A percentile compares a stretch with the other conserved stretches of the same genome.
Evolutionary conservation across 1,284 basidiomycete species (phyloP).

Genomic region (Fomitiporia mediterranea): DNA sequence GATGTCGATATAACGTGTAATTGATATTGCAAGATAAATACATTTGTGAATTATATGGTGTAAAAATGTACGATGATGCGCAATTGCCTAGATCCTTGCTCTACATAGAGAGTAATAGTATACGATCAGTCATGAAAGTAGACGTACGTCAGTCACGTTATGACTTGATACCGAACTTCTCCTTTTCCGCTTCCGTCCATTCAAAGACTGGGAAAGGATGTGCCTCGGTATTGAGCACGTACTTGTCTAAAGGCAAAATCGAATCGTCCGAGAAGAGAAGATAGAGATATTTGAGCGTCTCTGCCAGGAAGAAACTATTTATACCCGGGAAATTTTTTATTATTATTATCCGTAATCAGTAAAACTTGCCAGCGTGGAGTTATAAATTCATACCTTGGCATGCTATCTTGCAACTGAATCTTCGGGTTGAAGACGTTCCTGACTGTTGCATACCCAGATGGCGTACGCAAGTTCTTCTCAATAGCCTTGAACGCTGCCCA

Average conservation of each 20-base stretch:
- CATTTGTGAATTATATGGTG: no score
- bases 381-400: conserved; percentile 54
- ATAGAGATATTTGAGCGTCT: conserved; percentile 56
- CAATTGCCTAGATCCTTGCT: no score
- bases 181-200: conserved; percentile 50
- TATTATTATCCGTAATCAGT: background rate
- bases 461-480: conserved; percentile 50
- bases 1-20: no score
- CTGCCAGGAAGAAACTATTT: conserved; percentile 63
- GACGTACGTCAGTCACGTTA: no score
- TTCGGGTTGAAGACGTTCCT: conserved; percentile 40
- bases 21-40: no score
- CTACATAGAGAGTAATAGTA: no score
- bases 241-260: conserved; percentile 59
- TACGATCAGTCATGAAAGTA: no score
- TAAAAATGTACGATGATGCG: no score
- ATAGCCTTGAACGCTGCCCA: conserved; percentile 74
- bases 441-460: conserved; percentile 56
- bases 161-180: conserved; percentile 32
- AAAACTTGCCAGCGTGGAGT: background rate
- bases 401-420: conserved; percentile 43
- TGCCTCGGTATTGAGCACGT: conserved; percentile 86
- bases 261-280: conserved; percentile 36
- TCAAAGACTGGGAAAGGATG: conserved; percentile 74
- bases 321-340: no score